Evolutionary conservation across 257 asterid genomes (phyloP), one percentile per base, ranked within the genome.

Genomic region (Voacanga thouarsii): DNA sequence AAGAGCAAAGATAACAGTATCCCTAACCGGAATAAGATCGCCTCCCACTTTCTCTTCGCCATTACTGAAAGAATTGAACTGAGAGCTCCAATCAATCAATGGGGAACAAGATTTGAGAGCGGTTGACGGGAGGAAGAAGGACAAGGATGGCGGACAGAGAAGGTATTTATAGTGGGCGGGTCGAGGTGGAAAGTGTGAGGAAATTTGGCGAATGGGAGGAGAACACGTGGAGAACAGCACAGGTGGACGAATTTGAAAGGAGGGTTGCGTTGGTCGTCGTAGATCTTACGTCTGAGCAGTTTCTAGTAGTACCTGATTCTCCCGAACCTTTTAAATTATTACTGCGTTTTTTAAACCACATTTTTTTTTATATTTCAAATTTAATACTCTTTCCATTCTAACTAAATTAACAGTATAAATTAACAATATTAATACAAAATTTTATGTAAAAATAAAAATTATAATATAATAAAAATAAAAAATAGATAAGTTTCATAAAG

Each of bases 161-260:
- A 87, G 84, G 75, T 76, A 84, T 85, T 79, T 82, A 78, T 80
- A 79, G 60, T 73, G 74, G 80, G 73, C 81, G 66, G 81, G 72
- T 57, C 59, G 26, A 87, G 66, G 84, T 86, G 96, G 87, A 84
- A 84, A 79, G 87, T 12, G 49, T 0, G 30, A 3, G 1, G 19
- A 0, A 10, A 3, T 0, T 2, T 1, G n/a, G 37, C 97, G 71
- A 91, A 91, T 91, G 12, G 24, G 0, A 0, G 1, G 5, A 16
- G 0, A 79, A 79, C 95, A 85, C 77, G 89, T 89, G 72, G 81
- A 45, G 0, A 0, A 50, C 23, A 44, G 10, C 21, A 82, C 92
- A 88, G 92, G 92, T 92, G 97, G 88, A 71, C 15, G 71, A 41
- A 74, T 79, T 3, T 86, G 79, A 87, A 80, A 88, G 83, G 97